phyloP scores from a whole-genome alignment of 805 yeast species.

The Isabelozyma gotoi region DNA sequence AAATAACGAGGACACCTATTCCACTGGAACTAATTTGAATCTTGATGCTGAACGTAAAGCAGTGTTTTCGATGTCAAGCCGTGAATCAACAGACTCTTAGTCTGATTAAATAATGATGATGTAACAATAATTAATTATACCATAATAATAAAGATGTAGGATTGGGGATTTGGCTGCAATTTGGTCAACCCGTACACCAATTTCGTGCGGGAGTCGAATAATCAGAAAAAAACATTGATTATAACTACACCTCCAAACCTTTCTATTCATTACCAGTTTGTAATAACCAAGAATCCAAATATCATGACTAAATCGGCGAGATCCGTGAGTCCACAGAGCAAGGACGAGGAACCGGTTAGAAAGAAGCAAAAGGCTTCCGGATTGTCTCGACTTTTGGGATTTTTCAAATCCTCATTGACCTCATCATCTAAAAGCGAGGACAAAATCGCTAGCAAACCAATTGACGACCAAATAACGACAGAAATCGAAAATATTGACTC shows the following conservation, averaged over 20 bases:
- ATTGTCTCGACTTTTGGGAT: conserved; percentile 8
- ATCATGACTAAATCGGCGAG: conserved; percentile 2
- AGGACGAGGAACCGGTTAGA: conserved; percentile 3
- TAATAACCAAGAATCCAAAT: background rate
- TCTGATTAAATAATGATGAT: background rate
- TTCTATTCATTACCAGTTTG: too few relatives aligned
- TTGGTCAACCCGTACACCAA: background rate
- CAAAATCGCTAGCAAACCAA: background rate
- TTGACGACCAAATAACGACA: background rate
- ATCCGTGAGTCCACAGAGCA: conserved; percentile 17
- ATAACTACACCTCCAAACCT: too few relatives aligned
- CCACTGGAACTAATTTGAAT: background rate
- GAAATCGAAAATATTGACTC: conserved; percentile 6
- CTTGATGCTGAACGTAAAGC: conserved; percentile 7
- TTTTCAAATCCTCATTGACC: conserved; percentile 8
- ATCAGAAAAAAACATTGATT: background rate
- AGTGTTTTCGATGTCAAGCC: conserved; percentile 11
- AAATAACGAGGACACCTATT: conserved; percentile 14
- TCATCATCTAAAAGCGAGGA: background rate
- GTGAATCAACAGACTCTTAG: background rate
- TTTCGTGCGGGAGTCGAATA: background rate
- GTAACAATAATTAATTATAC: too few relatives aligned
- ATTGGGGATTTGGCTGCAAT: too few relatives aligned
- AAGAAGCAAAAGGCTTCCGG: conserved; percentile 2
- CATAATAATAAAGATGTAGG: too few relatives aligned